These are phyloP conservation scores for Skeletonema marinoi DNA, from an alignment of 108 stramenopile genomes.

Conservation along the genomic window DNA sequence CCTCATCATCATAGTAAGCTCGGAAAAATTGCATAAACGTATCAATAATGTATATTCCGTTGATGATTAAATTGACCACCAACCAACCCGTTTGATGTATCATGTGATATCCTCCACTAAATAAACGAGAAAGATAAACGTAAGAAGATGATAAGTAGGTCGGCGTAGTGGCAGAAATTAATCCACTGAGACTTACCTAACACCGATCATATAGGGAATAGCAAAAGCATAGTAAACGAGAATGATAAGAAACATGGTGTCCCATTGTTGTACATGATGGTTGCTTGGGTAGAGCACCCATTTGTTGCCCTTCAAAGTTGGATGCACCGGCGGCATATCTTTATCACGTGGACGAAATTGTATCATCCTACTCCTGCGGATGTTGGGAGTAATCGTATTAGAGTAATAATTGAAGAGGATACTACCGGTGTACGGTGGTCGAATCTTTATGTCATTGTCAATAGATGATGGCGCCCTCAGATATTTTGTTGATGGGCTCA, in stretches of 20 bases:
- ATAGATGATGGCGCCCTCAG: too few species aligned
- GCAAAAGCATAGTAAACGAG: background rate
- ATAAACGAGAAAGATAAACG: background rate
- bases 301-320: background rate
- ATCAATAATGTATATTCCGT: conserved; percentile 25
- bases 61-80: conserved; percentile 28
- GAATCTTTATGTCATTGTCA: too few species aligned
- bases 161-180: background rate
- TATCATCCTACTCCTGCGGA: too few species aligned
- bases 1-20: conserved; percentile 15
- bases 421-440: too few species aligned
- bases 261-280: background rate
- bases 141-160: background rate
- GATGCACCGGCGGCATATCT: background rate
- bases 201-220: background rate
- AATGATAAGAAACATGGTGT: background rate
- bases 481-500: too few species aligned
- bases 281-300: background rate
- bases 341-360: too few species aligned
- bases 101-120: conserved; percentile 22
- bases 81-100: conserved; percentile 6
- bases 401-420: too few species aligned
- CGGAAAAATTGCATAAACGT: conserved; percentile 35
- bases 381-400: too few species aligned
- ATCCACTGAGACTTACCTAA: background rate